These are phyloP conservation scores for Paecilomyces variotii DNA, from an alignment of 2,329 filamentous ascomycete species.

Conservation along the genomic window DNA sequence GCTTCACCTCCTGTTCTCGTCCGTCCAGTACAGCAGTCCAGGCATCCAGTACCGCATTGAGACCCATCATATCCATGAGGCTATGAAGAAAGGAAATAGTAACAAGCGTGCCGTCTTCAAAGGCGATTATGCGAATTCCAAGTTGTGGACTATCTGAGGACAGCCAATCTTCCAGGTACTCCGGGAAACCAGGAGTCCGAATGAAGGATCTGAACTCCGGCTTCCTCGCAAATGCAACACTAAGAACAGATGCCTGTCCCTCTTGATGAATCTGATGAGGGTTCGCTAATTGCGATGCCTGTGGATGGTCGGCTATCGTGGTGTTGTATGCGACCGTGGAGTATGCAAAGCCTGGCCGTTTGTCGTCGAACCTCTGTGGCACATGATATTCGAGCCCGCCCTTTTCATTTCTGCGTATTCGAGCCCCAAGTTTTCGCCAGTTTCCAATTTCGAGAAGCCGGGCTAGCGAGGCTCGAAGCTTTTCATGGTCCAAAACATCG, in stretches of 20 bases:
- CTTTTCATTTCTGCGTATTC: slow-evolving; percentile 34
- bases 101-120: slow-evolving; percentile 44
- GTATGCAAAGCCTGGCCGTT: slow-evolving; percentile 36
- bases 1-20: slow-evolving; percentile 33
- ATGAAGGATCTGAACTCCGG: slow-evolving; percentile 8
- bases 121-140: slow-evolving; percentile 41
- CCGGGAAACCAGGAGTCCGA: slow-evolving; percentile 16
- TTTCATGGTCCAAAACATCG: slow-evolving; percentile 38
- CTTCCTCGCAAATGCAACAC: too few species aligned
- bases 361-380: slow-evolving; percentile 25
- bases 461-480: slow-evolving; percentile 28
- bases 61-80: slow-evolving; percentile 41
- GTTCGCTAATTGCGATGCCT: slow-evolving; percentile 31
- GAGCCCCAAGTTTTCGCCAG: slow-evolving; percentile 42
- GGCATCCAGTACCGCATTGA: slow-evolving; percentile 33
- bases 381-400: slow-evolving; percentile 37
- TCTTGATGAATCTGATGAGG: slow-evolving; percentile 16
- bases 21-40: slow-evolving; percentile 43
- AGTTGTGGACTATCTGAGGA: slow-evolving; percentile 39
- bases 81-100: slow-evolving; percentile 42
- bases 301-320: slow-evolving; percentile 35
- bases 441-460: slow-evolving; percentile 35
- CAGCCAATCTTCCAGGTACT: slow-evolving; percentile 33
- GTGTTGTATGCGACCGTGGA: slow-evolving; percentile 29
- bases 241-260: too few species aligned